Evolutionary conservation across 2,329 filamentous ascomycete species (phyloP), one percentile per base, ranked within the genome.

Genomic region (Penicillium sp.): DNA sequence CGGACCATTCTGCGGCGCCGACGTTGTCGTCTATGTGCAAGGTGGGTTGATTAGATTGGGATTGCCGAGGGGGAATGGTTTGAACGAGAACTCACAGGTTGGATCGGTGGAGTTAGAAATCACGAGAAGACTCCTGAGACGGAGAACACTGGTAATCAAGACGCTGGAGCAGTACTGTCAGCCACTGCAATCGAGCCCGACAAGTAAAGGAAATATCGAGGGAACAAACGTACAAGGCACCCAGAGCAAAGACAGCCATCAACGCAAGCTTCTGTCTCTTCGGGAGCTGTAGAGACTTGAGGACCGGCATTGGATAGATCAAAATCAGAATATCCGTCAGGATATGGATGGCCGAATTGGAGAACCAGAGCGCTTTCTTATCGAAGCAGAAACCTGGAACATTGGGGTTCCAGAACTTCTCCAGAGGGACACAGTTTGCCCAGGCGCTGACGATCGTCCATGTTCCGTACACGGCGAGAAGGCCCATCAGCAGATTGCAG

Each of bases 321-420:
- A 81, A 68, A 35, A 81, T 78, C 30, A 78, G 56, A 30, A 80
- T 52, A 65, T 81, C 79, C 13, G 78, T 80, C 5, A 73, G 52
- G 37, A 81, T 80, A 38, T 78, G 78, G 49, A 80, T 75, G 2
- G 67, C 75, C 0, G 78, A 76, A 56, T 79, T 81, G 11, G 76
- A 76, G 46, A 77, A 79, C 79, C 79, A 81, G 52, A 81, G 73
- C 7, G 67, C 70, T 8, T 71, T 71, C 57, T 76, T 78, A 56
- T 76, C 63, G 48, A 80, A 74, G 60, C 79, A 81, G 49, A 67
- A 70, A 4, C 73, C 73, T 0, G 65, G 51, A 4, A 70, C 33
- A 1, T 52, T 57, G 0, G 64, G 57, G 60, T 74, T 61, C 71
- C 71, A 74, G 62, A 75, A 75, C 19, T 70, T 72, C 16, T 59